Evolutionary conservation across 441 rosid genomes (phyloP).

Genomic region (Adansonia madagascariensis): DNA sequence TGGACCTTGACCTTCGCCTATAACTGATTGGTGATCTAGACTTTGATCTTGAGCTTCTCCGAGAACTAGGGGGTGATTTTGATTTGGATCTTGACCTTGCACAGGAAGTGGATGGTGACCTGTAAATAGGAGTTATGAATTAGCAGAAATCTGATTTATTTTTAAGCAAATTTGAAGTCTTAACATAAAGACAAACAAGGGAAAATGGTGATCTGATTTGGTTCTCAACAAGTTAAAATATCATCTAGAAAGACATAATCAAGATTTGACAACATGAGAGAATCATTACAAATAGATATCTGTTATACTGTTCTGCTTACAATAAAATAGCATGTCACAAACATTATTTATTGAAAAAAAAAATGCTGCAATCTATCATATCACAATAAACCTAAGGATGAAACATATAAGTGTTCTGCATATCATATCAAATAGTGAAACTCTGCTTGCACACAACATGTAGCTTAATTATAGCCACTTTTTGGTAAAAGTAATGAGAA

Average conservation of each 20-base stretch:
- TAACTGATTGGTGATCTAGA: constrained; percentile 77
- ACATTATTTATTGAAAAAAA: not conserved
- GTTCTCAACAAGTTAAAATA: not conserved
- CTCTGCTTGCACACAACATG: not conserved
- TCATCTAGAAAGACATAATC: not conserved
- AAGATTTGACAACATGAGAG: not conserved
- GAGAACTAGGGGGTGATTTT: constrained; percentile 69
- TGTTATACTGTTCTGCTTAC: not conserved
- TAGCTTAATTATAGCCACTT: not conserved
- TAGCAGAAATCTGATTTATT: constrained; percentile 7
- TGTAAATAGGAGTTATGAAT: constrained; percentile 36
- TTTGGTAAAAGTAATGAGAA: not conserved
- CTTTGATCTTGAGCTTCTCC: constrained; percentile 59
- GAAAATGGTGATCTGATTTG: not conserved
- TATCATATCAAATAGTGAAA: not conserved
- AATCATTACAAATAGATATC: not conserved
- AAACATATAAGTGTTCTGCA: not conserved
- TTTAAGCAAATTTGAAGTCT: not conserved
- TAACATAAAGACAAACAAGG: not conserved
- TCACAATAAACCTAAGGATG: not conserved
- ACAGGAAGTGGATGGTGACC: constrained; percentile 79
- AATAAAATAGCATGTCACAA: not conserved
- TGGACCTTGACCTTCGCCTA: constrained; percentile 57
- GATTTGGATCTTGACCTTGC: constrained; percentile 81
- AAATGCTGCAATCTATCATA: not conserved